Conservation (phyloP, 768 basidiomycete genomes). For the Mycena vitilis region DNA sequence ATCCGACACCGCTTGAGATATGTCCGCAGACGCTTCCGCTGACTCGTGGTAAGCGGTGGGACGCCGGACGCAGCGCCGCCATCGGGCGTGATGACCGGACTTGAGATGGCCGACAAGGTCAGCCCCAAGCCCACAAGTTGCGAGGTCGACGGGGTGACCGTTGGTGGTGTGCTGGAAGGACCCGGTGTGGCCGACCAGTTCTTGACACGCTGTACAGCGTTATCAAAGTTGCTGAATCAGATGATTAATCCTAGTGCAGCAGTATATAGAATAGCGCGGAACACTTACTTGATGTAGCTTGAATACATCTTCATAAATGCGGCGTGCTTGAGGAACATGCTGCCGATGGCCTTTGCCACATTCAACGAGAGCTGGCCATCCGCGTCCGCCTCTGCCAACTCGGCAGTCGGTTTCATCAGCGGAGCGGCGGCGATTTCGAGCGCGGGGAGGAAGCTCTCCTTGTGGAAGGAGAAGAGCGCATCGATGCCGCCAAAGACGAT, state of each 20-base stretch:
- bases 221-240: conserved; percentile 87
- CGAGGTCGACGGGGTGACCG: conserved; percentile 68
- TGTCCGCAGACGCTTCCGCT: conserved; percentile 87
- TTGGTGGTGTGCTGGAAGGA: conserved; percentile 51
- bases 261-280: conserved; percentile 23
- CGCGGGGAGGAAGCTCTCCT: conserved; percentile 91
- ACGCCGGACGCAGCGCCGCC: conserved; percentile 54
- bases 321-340: conserved; percentile 92
- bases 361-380: conserved; percentile 80
- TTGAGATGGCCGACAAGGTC: conserved; percentile 63
- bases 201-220: conserved; percentile 87
- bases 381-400: conserved; percentile 64
- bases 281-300: conserved; percentile 92
- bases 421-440: conserved; percentile 83
- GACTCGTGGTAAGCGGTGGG: conserved; percentile 76
- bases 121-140: conserved; percentile 74
- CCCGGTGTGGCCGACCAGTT: conserved; percentile 80
- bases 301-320: conserved; percentile 99
- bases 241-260: conserved; percentile 22
- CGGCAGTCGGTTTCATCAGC: conserved; percentile 63
- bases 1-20: conserved; percentile 92
- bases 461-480: conserved; percentile 91
- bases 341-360: conserved; percentile 85
- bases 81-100: conserved; percentile 55
- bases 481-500: conserved; percentile 94